A percentile compares a stretch with the other conserved stretches of the same genome.
phyloP scores from a whole-genome alignment of 2,329 filamentous ascomycete species.

The Apiospora aurea region DNA sequence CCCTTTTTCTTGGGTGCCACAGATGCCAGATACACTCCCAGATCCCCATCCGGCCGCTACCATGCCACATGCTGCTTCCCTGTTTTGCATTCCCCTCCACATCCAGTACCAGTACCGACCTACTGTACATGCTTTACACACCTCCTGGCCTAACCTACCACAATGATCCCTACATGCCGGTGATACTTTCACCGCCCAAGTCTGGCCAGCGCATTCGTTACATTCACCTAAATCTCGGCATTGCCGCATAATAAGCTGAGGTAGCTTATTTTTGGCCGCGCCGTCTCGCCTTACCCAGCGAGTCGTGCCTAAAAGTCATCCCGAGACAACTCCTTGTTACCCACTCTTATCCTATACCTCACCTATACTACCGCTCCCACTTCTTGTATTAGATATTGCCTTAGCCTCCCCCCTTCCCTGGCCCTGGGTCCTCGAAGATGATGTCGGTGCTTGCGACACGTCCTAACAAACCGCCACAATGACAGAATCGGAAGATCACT shows the following conservation, averaged over 20 bases:
- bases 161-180: conserved; percentile 24
- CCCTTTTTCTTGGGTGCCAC: conserved; percentile 1
- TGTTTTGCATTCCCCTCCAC: conserved; percentile 21
- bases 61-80: conserved; percentile 15
- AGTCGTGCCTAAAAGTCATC: conserved; percentile 20
- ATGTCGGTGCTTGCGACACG: conserved; percentile 9
- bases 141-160: conserved; percentile 20
- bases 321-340: conserved; percentile 19
- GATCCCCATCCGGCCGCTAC: background rate
- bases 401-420: background rate
- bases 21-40: background rate
- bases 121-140: conserved; percentile 16
- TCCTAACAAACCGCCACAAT: conserved; percentile 39
- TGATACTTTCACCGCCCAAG: conserved; percentile 23
- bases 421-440: background rate
- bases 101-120: background rate
- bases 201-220: conserved; percentile 21
- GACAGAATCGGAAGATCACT: conserved; percentile 35
- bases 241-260: conserved; percentile 17
- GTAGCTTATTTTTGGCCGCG: conserved; percentile 3
- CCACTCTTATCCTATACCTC: conserved; percentile 12
- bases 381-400: conserved; percentile 11
- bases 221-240: conserved; percentile 15
- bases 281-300: conserved; percentile 13
- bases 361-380: conserved; percentile 1